A percentile compares a stretch with the other conserved stretches of the same genome.
Conservation (phyloP, 75 land plant species). For the Cupressus sempervirens region DNA sequence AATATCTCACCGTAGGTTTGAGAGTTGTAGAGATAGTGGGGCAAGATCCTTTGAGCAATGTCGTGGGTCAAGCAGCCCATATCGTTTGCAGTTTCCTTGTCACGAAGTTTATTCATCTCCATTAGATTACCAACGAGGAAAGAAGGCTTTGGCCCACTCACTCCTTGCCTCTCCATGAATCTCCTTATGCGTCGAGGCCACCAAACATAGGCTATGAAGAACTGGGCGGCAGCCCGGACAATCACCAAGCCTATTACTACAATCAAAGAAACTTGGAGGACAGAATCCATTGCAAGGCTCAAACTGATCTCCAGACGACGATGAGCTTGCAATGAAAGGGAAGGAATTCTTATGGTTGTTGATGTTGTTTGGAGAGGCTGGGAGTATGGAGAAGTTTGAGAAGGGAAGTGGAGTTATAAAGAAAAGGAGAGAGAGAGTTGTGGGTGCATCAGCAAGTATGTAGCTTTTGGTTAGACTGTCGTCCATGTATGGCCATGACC, state of each 20-base stretch:
- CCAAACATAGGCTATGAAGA: conserved; percentile 14
- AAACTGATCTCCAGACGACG: background rate
- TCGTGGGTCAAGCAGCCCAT: conserved; percentile 11
- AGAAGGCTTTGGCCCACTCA: conserved; percentile 39
- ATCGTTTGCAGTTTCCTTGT: background rate
- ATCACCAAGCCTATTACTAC: background rate
- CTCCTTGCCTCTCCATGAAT: conserved; percentile 37
- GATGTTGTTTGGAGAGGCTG: no score
- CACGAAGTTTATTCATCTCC: conserved; percentile 21
- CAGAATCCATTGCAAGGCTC: background rate
- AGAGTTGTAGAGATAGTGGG: conserved; percentile 2
- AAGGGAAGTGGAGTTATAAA: background rate
- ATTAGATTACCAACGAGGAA: conserved; percentile 34
- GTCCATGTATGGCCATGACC: background rate
- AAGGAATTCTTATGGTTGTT: no score
- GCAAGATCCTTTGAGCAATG: conserved; percentile 7
- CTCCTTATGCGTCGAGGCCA: conserved; percentile 29
- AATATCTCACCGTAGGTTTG: conserved; percentile 3
- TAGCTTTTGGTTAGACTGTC: background rate
- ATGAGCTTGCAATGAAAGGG: background rate
- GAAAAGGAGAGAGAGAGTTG: background rate
- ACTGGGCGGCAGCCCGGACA: background rate
- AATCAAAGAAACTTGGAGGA: background rate
- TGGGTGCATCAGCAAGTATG: background rate
- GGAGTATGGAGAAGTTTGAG: no score